Base-by-base conservation (phyloP, 2,329 filamentous ascomycete species). In the Xylariaceae sp. region DNA sequence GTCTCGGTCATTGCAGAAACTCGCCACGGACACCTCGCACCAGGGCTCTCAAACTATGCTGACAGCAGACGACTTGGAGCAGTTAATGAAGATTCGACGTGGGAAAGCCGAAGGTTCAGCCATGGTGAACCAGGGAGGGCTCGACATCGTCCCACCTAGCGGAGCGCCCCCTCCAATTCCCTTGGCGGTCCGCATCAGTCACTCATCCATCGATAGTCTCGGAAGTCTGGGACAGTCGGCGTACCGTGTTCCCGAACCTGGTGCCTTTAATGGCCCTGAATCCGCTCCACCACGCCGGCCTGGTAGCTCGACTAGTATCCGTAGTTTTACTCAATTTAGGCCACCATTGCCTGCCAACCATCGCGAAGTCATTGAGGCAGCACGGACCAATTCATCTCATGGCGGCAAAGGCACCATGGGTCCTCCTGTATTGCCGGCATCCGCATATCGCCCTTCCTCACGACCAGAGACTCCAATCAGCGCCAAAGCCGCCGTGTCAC, bases 271-370 rank as follows among this genome's bases (percentile, higher is more conserved):
- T 30, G 62, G 68, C 1, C 66, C 73, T 10, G 75, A 76, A 15
- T 60, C 66, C 9, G 61, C 66, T 16, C 57, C 69, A 26, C 26
- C 68, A 9, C 76, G 71, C 56, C 80, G 90, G 60, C 89, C 90
- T 34, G 80, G 80, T 37, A 96, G 90, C 69, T 80, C 88, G 40
- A 76, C 81, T 36, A 96, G 91, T 70, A 78, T 80, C 43, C 81
- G 70, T 29, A 67, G 64, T 34, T 72, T 72, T 10, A 56, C 70
- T 2, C 69, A 72, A 34, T 69, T 73, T 29, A 67, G 73, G 75
- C 90, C 90, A 36, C 91, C 91, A 30, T 76, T 96, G 54, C 92
- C 92, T 39, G 63, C 77, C 12, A 92, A 96, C 68, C 91, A 96
- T 69, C 88, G 84, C 62, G 83, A 94, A 71, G 85, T 81, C 54